A percentile compares a stretch with the other conserved stretches of the same genome.
Evolutionary conservation across 805 yeast species (phyloP).

Genomic region (Wickerhamomyces subpelliculosus): DNA sequence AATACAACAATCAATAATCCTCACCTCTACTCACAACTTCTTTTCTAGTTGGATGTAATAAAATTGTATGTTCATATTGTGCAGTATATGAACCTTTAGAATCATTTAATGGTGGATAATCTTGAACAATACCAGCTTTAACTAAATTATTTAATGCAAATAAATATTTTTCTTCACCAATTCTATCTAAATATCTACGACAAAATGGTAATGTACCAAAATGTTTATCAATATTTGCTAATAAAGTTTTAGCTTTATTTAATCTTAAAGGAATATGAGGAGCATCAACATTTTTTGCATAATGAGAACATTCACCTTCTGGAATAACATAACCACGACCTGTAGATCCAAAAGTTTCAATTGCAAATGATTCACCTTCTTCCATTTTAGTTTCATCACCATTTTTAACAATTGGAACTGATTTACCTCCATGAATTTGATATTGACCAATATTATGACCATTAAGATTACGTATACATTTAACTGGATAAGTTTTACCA

Average conservation of each 20-base stretch:
- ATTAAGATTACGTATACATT: conserved; percentile 84
- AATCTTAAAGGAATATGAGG: conserved; percentile 48
- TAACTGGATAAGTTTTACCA: conserved; percentile 80
- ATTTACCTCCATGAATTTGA: conserved; percentile 88
- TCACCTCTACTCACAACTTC: conserved; percentile 95
- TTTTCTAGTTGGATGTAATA: conserved; percentile 84
- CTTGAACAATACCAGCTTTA: conserved; percentile 81
- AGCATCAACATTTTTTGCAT: conserved; percentile 52
- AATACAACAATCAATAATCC: conserved; percentile 51
- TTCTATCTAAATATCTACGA: conserved; percentile 84
- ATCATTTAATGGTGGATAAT: conserved; percentile 90
- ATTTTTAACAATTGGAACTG: conserved; percentile 92
- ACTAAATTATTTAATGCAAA: conserved; percentile 82
- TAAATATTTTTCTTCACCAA: conserved; percentile 88
- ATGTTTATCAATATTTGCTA: conserved; percentile 64
- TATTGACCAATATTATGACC: conserved; percentile 90
- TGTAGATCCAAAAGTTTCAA: conserved; percentile 96
- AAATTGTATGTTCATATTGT: conserved; percentile 90
- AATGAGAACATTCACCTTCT: conserved; percentile 93
- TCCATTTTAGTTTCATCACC: conserved; percentile 97
- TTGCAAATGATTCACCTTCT: conserved; percentile 96
- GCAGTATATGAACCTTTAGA: conserved; percentile 85
- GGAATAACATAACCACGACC: conserved; percentile 86
- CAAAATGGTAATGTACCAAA: conserved; percentile 97
- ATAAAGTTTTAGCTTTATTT: conserved; percentile 62